Evolutionary conservation across 2,329 filamentous ascomycete species (phyloP).

Genomic region (Trichoderma sp.): DNA sequence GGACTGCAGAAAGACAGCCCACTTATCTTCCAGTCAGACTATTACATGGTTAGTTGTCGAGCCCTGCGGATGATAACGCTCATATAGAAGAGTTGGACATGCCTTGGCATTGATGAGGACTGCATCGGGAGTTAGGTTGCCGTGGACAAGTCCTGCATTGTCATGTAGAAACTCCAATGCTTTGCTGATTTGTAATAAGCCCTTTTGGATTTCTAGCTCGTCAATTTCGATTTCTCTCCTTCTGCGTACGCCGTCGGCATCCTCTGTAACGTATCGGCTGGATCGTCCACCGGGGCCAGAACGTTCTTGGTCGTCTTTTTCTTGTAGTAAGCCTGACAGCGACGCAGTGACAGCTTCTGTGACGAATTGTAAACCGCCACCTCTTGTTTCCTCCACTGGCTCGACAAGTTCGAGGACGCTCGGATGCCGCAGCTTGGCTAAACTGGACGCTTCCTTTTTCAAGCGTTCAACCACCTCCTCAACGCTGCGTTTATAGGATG

Average conservation of each 20-base stretch:
- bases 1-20: constrained; percentile 89
- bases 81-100: constrained; percentile 33
- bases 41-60: constrained; percentile 33
- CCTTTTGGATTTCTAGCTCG: constrained; percentile 97
- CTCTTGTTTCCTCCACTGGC: constrained; percentile 91
- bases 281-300: constrained; percentile 67
- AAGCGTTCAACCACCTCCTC: constrained; percentile 91
- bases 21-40: constrained; percentile 98
- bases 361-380: constrained; percentile 90
- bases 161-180: constrained; percentile 95
- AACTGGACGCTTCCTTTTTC: constrained; percentile 86
- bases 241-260: constrained; percentile 70
- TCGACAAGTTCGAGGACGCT: constrained; percentile 91
- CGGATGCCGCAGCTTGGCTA: constrained; percentile 87
- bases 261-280: constrained; percentile 80
- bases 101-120: constrained; percentile 93
- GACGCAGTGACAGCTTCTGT: constrained; percentile 90
- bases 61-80: not conserved
- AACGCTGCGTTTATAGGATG: constrained; percentile 74
- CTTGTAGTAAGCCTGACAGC: constrained; percentile 76
- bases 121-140: constrained; percentile 90
- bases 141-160: constrained; percentile 89
- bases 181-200: constrained; percentile 87
- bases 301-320: constrained; percentile 86
- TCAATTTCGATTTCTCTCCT: constrained; percentile 89